Percentiles rank a stretch among this genome's conserved stretches.
Evolutionary conservation across 345 rosid species (phyloP).

Genomic region (rapeseed (Brassica napus)): DNA sequence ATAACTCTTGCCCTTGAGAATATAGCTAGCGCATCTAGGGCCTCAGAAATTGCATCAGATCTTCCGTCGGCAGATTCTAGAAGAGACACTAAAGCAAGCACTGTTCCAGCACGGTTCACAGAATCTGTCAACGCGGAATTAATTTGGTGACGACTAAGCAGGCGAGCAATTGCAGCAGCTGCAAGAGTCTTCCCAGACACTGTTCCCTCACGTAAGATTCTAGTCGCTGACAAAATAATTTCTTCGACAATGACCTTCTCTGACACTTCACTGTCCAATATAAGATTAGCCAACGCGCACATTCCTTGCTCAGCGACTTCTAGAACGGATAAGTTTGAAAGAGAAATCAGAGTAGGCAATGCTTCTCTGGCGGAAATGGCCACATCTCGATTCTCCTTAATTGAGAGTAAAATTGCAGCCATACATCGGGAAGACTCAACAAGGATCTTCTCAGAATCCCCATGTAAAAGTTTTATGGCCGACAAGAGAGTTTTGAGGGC

Average conservation of each 20-base stretch:
- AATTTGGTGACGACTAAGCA: constrained; percentile 67
- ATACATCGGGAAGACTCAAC: constrained; percentile 74
- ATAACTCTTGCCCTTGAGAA: constrained; percentile 69
- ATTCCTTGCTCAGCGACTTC: constrained; percentile 95
- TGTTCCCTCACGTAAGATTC: constrained; percentile 88
- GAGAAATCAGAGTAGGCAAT: constrained; percentile 61
- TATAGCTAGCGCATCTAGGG: constrained; percentile 89
- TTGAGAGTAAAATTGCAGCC: constrained; percentile 87
- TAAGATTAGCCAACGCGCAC: constrained; percentile 93
- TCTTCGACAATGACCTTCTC: constrained; percentile 74
- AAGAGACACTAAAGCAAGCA: constrained; percentile 90
- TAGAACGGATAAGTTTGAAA: constrained; percentile 68
- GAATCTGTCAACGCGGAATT: constrained; percentile 75
- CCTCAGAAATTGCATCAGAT: constrained; percentile 75
- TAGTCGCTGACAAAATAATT: constrained; percentile 85
- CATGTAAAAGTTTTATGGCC: constrained; percentile 70
- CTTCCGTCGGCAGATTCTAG: constrained; percentile 73
- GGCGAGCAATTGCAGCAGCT: constrained; percentile 92
- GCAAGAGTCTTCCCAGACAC: constrained; percentile 89
- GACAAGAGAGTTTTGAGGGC: constrained; percentile 76
- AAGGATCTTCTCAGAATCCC: constrained; percentile 76
- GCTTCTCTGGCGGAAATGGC: constrained; percentile 82
- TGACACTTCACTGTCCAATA: constrained; percentile 79
- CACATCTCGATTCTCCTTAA: constrained; percentile 88
- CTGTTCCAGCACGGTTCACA: constrained; percentile 90